phyloP scores from a whole-genome alignment of 202 grass and related monocot genomes.

The Cymbopogon flexuosus region DNA sequence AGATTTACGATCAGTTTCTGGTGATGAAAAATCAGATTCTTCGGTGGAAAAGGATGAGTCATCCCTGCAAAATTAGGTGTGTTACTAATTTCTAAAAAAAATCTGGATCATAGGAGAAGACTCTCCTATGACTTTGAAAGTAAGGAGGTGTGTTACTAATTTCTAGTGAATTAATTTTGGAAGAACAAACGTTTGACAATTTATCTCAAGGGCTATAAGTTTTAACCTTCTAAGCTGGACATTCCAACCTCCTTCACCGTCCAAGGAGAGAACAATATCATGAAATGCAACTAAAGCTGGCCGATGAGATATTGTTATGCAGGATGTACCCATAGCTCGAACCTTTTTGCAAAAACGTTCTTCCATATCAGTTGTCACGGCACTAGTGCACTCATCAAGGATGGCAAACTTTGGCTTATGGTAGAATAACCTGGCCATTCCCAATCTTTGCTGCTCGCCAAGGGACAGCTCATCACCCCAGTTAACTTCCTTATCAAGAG shows the following conservation, averaged over 20 bases:
- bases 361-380: slow-evolving; percentile 96
- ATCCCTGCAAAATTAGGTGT: slow-evolving; percentile 42
- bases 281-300: slow-evolving; percentile 98
- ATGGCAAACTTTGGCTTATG: slow-evolving; percentile 97
- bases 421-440: slow-evolving; percentile 99
- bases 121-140: background rate
- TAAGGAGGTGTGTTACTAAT: background rate
- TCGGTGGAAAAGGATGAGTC: slow-evolving; percentile 54
- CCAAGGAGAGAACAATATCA: slow-evolving; percentile 93
- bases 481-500: slow-evolving; percentile 90
- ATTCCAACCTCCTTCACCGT: slow-evolving; percentile 88
- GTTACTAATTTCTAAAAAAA: background rate
- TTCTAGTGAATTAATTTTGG: slow-evolving; percentile 13
- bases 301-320: slow-evolving; percentile 96
- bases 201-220: slow-evolving; percentile 27
- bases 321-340: slow-evolving; percentile 94
- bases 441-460: slow-evolving; percentile 97
- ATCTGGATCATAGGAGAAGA: too few species aligned
- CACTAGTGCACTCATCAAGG: slow-evolving; percentile 98
- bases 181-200: slow-evolving; percentile 15
- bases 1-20: slow-evolving; percentile 71
- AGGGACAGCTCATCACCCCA: slow-evolving; percentile 98
- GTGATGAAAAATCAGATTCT: slow-evolving; percentile 48
- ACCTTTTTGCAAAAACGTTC: slow-evolving; percentile 94
- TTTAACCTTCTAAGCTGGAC: slow-evolving; percentile 83